Base-by-base conservation (phyloP, 805 yeast species). In the Hanseniaspora hatyaiensis region DNA sequence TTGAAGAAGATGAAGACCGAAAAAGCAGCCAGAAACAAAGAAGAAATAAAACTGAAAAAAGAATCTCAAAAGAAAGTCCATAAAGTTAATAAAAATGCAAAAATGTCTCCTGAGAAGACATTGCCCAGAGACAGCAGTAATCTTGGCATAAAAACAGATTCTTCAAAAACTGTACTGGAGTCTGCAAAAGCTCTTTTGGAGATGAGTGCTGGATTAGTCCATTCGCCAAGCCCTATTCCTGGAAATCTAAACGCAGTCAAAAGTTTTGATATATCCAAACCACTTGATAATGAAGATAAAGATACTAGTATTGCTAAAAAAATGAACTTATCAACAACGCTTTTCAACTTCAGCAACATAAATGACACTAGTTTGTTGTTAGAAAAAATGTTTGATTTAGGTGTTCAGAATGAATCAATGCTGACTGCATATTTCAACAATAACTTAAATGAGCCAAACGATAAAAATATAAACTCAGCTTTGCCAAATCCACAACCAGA, bases 321-420 rank as follows among this genome's bases (percentile, higher is more conserved):
- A 8, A 47, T 41, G 23, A 43, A 49, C n/a, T 39, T 33, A 8
- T 31, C 51, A 23, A 49, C 40, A 9, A 32, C 38, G 6, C 26
- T 49, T n/a, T 49, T 49, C 16, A 49, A 49, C 20, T 34, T 43
- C 9, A 40, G 39, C 13, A 42, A 42, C 20, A 38, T 49, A 4
- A 49, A 42, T 11, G 51, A 49, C 15, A 49, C 47, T 8, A 49
- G 48, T 38, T 16, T 37, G 16, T 26, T 49, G 4, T 23, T 49
- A 8, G 51, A 43, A 8, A 49, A 49, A 29, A 49, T 49, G 45
- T 38, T 49, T 42, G 51, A 49, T 5, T n/a, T 49, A 3, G 45
- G 42, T 23, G 43, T 49, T 8, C 51, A 49, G 28, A 43, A 43
- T 38, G 48, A 30, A 24, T 24, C 34, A 8, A 36, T 49, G 40